A percentile compares a stretch with the other conserved stretches of the same genome.
Conservation (phyloP, 805 yeast genomes). For the Cyberlindnera veronae region DNA sequence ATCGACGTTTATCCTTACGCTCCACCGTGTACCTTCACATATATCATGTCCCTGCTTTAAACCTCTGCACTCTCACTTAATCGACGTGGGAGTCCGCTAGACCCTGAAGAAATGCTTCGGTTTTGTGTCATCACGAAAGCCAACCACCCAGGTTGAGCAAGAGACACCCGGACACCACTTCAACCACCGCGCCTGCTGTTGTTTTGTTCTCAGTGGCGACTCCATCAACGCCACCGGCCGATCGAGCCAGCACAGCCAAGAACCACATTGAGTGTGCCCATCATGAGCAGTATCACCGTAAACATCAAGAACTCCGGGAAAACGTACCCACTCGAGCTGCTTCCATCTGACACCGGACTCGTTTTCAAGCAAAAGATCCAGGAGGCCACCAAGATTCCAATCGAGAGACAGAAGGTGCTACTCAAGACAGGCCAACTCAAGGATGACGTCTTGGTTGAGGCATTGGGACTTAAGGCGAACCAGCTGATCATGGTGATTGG, state of each 20-base stretch:
- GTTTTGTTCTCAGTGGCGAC: background rate
- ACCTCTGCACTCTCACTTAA: too few species aligned
- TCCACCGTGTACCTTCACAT: too few species aligned
- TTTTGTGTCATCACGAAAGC: too few species aligned
- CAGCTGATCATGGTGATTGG: slow-evolving; percentile 87
- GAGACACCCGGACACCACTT: slow-evolving; percentile 11
- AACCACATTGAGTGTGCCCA: background rate
- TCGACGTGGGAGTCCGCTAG: too few species aligned
- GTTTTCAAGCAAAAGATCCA: slow-evolving; percentile 66
- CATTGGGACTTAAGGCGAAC: slow-evolving; percentile 56
- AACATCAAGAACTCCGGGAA: slow-evolving; percentile 68
- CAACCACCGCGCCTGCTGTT: background rate
- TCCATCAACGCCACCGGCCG: slow-evolving; percentile 1
- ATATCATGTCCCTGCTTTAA: too few species aligned
- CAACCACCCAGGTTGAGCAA: too few species aligned
- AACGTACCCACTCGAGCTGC: slow-evolving; percentile 45
- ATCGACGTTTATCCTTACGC: too few species aligned
- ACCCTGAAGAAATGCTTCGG: too few species aligned
- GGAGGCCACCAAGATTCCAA: slow-evolving; percentile 77
- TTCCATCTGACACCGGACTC: slow-evolving; percentile 37
- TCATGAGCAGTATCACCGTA: slow-evolving; percentile 20
- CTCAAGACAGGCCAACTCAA: slow-evolving; percentile 84
- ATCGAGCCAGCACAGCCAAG: too few species aligned
- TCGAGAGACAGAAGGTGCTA: slow-evolving; percentile 84
- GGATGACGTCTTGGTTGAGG: slow-evolving; percentile 45